A percentile compares a stretch with the other conserved stretches of the same genome.
Conservation (phyloP, 2,329 filamentous ascomycete genomes). For the Penicillium thymicola region DNA sequence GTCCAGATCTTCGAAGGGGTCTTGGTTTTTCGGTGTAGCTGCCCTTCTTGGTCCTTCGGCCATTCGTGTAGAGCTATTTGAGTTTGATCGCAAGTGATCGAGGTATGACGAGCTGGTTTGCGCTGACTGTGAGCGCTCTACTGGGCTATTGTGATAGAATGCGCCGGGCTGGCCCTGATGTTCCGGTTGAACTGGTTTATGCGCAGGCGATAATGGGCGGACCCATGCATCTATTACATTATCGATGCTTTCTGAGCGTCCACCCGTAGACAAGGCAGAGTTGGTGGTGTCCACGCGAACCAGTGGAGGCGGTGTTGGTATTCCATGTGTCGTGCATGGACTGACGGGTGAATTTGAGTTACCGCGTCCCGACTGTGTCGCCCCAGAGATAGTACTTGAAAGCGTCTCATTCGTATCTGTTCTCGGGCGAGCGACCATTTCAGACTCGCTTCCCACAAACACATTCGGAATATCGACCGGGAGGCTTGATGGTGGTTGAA, state of each 20-base stretch:
- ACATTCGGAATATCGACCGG: constrained; percentile 6
- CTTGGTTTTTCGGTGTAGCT: constrained; percentile 24
- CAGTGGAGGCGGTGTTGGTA: constrained; percentile 14
- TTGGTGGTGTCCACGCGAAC: constrained; percentile 30
- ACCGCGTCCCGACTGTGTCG: constrained; percentile 1
- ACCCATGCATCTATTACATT: constrained; percentile 46
- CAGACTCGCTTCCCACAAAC: constrained; percentile 1
- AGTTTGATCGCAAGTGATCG: neutral
- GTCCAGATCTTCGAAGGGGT: constrained; percentile 54
- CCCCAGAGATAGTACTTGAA: neutral
- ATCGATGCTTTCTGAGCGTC: constrained; percentile 40
- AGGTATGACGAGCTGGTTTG: constrained; percentile 2
- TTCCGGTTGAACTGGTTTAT: constrained; percentile 14
- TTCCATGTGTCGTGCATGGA: constrained; percentile 15
- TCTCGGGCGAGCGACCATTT: constrained; percentile 4
- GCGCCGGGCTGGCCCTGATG: constrained; percentile 9
- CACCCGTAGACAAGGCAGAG: constrained; percentile 27
- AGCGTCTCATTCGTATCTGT: constrained; percentile 10
- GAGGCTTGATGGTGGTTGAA: constrained; percentile 14
- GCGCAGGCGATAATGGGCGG: constrained; percentile 30
- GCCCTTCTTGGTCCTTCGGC: constrained; percentile 7
- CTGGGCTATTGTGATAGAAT: constrained; percentile 11
- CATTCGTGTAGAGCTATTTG: constrained; percentile 8
- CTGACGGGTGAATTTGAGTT: constrained; percentile 24
- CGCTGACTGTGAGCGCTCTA: constrained; percentile 11